phyloP scores from a whole-genome alignment of 345 rosid genomes.

The Capsella bursapastoris region DNA sequence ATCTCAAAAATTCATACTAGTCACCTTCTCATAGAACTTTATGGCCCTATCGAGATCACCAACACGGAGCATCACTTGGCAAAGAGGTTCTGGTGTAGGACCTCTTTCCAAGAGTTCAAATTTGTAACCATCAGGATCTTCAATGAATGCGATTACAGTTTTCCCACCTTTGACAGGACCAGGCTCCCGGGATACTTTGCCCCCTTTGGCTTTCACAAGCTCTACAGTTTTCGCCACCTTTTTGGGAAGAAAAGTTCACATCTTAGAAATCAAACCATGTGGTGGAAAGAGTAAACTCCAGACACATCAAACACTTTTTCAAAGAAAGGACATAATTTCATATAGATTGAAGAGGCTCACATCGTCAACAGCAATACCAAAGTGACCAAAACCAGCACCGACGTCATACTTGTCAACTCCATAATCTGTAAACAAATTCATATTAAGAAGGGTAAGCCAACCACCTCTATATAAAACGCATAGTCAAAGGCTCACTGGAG shows the following conservation, averaged over 20 bases:
- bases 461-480: background rate
- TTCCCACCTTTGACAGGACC: constrained; percentile 94
- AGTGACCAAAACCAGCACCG: constrained; percentile 95
- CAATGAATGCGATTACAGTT: constrained; percentile 89
- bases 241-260: background rate
- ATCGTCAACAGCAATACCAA: constrained; percentile 93
- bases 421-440: constrained; percentile 61
- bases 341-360: constrained; percentile 53
- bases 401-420: constrained; percentile 92
- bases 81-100: constrained; percentile 96
- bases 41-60: constrained; percentile 93
- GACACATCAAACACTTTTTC: background rate
- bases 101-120: constrained; percentile 97
- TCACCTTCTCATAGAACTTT: constrained; percentile 92
- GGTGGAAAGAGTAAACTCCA: background rate
- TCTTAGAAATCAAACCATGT: constrained; percentile 10
- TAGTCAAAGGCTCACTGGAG: background rate
- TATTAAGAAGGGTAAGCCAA: constrained; percentile 1
- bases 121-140: constrained; percentile 98
- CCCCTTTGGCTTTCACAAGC: constrained; percentile 89
- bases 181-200: constrained; percentile 88
- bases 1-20: constrained; percentile 8
- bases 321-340: background rate
- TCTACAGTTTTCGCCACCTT: constrained; percentile 89
- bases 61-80: constrained; percentile 99